Percentiles rank a stretch among this genome's conserved stretches.
Evolutionary conservation across 163 green algal genomes (phyloP).

Genomic region (Volvox carteri): DNA sequence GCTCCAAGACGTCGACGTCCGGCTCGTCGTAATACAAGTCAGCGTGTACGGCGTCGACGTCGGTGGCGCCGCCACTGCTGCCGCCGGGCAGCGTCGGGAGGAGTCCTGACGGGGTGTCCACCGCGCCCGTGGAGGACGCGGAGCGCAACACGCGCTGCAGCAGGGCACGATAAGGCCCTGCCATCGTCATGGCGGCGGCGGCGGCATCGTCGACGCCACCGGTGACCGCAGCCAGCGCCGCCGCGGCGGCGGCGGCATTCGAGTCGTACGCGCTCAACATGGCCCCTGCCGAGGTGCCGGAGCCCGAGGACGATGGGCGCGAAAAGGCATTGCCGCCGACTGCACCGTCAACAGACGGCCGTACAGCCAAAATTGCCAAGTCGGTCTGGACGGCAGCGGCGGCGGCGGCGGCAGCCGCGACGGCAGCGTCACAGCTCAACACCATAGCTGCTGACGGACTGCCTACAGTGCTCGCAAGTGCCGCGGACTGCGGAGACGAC

Average conservation of each 20-base stretch:
- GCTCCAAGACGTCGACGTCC: background rate
- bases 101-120: background rate
- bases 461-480: background rate
- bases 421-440: background rate
- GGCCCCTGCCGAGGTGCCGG: background rate
- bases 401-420: background rate
- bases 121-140: constrained; percentile 7
- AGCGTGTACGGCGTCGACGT: background rate
- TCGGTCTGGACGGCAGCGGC: background rate
- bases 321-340: background rate
- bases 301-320: background rate
- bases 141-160: constrained; percentile 48
- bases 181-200: background rate
- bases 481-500: background rate
- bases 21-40: background rate
- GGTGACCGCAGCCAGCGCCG: background rate
- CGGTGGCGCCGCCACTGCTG: background rate
- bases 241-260: background rate
- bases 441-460: background rate
- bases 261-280: constrained; percentile 1
- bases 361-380: background rate
- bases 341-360: background rate
- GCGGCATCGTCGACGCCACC: background rate
- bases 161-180: constrained; percentile 19
- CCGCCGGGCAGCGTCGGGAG: background rate